Conservation (phyloP, 2,329 filamentous ascomycete genomes). For the Alternaria sp. region DNA sequence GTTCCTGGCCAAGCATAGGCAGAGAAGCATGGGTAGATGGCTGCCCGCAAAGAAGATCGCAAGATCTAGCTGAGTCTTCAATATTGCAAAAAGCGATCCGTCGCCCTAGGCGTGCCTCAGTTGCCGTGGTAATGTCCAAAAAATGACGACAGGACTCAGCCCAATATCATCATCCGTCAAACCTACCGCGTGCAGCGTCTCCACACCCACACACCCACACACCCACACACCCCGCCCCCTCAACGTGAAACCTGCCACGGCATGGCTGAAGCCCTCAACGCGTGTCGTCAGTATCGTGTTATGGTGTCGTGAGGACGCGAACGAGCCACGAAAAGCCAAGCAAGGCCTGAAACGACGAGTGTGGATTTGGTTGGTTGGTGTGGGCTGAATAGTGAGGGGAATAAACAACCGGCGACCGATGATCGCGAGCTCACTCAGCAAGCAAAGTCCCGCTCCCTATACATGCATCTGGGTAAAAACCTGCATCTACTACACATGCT, state of each 20-base stretch:
- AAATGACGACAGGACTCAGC: slow-evolving; percentile 10
- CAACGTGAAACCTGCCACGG: slow-evolving; percentile 22
- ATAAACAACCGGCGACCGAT: slow-evolving; percentile 9
- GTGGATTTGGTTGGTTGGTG: not conserved
- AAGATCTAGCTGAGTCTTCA: slow-evolving; percentile 14
- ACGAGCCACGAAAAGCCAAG: slow-evolving; percentile 7
- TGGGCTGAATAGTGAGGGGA: not conserved
- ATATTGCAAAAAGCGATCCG: slow-evolving; percentile 7
- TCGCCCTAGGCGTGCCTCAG: slow-evolving; percentile 5
- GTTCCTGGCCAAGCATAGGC: not conserved
- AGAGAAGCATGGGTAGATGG: not conserved
- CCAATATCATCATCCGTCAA: slow-evolving; percentile 6
- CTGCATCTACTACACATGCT: slow-evolving; percentile 10
- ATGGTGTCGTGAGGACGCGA: slow-evolving; percentile 14
- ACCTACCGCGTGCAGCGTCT: slow-evolving; percentile 10
- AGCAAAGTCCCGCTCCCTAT: not conserved
- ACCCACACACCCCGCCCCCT: slow-evolving; percentile 6
- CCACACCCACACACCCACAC: not conserved
- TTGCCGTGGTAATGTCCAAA: slow-evolving; percentile 2
- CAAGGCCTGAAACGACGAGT: not conserved
- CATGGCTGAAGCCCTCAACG: slow-evolving; percentile 14
- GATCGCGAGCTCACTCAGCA: slow-evolving; percentile 1
- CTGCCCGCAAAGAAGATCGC: not conserved
- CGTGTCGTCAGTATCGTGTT: slow-evolving; percentile 22
- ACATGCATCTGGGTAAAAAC: slow-evolving; percentile 2